Evolutionary conservation across 1,284 basidiomycete species (phyloP), one percentile per base, ranked within the genome.

Genomic region (Cryptococcus hybrid): DNA sequence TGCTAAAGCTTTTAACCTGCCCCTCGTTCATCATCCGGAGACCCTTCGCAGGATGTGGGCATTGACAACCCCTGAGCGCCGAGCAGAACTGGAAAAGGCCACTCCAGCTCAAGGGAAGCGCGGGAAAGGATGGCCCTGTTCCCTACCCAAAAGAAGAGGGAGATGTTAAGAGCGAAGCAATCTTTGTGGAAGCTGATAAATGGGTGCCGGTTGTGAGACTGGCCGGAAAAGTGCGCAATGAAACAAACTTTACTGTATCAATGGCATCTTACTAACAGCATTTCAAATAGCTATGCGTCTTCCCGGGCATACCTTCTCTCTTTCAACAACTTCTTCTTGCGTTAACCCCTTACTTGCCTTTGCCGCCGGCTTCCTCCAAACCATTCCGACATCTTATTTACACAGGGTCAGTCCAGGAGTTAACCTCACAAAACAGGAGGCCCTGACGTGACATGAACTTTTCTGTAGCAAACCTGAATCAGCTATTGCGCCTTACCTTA

Each of bases 191-290:
- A 3, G 80, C 82, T 53, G 88, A 90, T 61, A 80, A 90, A 38
- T 95, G 92, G 92, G 92, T 94, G 68, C 92, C 92, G 18, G 89
- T 94, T 1, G 85, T 93, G 67, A 82, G 91, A 18, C 81, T 95
- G 7, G 84, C 83, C 62, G 88, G 88, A 13, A 93, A 89, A 65
- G 76, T 78, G 57, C 45, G 71, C 65, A 24, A 24, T 24, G 24
- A 24, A 24, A 24, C 24, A 24, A 24, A 30, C 15, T 37, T 18
- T 30, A 35, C 12, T 4, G 18, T 2, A 36, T 36, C 9, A 49
- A n/a, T 35, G 24, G 24, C 24, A 24, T 24, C 24, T 24, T 24
- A 24, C 24, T 38, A 24, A 30, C 36, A 44, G 30, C 38, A n/a
- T 42, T 24, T 39, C 12, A 18, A n/a, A 36, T 57, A 78, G 79